These are phyloP conservation scores for Aureobasidium sp. DNA, from an alignment of 2,329 filamentous ascomycete genomes.

Conservation along the genomic window DNA sequence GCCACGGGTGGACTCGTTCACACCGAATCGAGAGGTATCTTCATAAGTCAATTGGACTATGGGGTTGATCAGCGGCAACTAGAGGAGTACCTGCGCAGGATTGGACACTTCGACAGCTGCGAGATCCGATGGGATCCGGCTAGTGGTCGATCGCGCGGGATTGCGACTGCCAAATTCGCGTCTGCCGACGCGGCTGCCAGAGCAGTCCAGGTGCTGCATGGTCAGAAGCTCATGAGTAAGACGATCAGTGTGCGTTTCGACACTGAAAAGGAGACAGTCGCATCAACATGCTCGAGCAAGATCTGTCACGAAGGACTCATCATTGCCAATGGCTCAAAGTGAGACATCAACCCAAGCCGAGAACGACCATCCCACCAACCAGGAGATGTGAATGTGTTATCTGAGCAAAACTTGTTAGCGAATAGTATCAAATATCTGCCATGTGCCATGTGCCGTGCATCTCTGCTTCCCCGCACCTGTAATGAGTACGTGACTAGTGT, in stretches of 20 bases:
- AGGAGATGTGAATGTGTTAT: not conserved
- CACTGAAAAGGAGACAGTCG: not conserved
- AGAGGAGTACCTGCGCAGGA: constrained; percentile 1
- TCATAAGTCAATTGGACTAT: constrained; percentile 9
- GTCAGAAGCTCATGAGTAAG: not conserved
- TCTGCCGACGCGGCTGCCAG: not conserved
- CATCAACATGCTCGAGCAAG: not conserved
- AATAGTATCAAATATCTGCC: not conserved
- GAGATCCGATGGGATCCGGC: constrained; percentile 1
- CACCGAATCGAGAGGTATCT: constrained; percentile 4
- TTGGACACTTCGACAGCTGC: constrained; percentile 6
- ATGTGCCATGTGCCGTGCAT: not conserved
- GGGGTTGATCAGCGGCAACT: constrained; percentile 1
- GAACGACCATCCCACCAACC: not conserved
- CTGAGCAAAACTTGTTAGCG: not conserved
- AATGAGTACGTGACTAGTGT: not conserved
- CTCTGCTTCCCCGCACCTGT: not conserved
- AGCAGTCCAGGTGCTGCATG: constrained; percentile 1
- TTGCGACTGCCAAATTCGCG: not conserved
- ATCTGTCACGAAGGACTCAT: not conserved
- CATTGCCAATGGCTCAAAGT: constrained; percentile 10
- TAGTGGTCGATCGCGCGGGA: constrained; percentile 7
- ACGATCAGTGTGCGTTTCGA: constrained; percentile 7
- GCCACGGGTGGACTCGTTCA: not conserved
- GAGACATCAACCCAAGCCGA: not conserved